Percentiles rank a stretch among this genome's conserved stretches.
Conservation (phyloP, 257 asterid species). For the Capsicum chinense region DNA sequence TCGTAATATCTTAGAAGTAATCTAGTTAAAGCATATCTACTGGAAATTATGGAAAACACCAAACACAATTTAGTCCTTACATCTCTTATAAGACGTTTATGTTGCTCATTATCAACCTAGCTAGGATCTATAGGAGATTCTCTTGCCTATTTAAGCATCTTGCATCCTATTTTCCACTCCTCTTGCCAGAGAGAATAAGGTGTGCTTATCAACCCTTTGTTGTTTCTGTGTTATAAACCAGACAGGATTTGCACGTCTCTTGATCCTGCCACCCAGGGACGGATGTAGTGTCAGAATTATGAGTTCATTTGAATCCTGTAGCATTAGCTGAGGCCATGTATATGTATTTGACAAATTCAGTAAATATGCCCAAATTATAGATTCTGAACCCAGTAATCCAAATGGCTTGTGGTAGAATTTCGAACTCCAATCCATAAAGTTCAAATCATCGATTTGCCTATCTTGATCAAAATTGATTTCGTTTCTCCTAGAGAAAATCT, state of each 20-base stretch:
- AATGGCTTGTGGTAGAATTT: not conserved
- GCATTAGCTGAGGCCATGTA: not conserved
- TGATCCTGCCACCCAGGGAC: not conserved
- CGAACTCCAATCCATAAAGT: not conserved
- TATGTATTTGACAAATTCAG: not conserved
- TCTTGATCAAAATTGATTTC: not conserved
- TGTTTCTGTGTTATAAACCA: not conserved
- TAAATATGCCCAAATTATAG: not conserved
- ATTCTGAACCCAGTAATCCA: not conserved
- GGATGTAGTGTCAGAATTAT: not conserved
- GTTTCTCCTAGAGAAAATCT: not conserved
- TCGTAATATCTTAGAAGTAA: not conserved
- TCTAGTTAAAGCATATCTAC: not conserved
- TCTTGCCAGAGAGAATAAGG: not conserved
- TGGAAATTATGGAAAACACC: not conserved
- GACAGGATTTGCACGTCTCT: slow-evolving; percentile 4
- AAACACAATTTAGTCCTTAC: not conserved
- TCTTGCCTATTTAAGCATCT: not conserved
- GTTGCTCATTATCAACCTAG: not conserved
- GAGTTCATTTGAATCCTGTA: not conserved
- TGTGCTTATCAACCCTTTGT: not conserved
- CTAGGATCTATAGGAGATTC: not conserved
- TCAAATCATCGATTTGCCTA: not conserved
- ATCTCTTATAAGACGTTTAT: not conserved
- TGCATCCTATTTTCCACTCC: slow-evolving; percentile 5